Evolutionary conservation across 306 rosid species (phyloP).

Genomic region (Delonix regia): DNA sequence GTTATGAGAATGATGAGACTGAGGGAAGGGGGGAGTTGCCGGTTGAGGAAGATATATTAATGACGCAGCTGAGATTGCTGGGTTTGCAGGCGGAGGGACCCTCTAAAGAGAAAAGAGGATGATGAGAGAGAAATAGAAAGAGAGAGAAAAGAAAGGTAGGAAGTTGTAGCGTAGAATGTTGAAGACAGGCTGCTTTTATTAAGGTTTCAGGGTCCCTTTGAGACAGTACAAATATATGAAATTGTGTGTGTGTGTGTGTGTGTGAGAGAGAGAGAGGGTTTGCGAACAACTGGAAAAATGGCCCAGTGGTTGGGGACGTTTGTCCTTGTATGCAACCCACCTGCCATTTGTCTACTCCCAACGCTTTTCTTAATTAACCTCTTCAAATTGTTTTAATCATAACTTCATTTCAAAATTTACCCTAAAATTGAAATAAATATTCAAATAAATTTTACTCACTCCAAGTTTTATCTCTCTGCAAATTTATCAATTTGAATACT

Average conservation of each 20-base stretch:
- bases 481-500: too few relatives aligned
- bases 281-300: slow-evolving; percentile 53
- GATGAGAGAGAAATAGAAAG: too few relatives aligned
- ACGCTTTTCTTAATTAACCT: too few relatives aligned
- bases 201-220: slow-evolving; percentile 65
- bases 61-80: slow-evolving; percentile 40
- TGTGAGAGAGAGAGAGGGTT: too few relatives aligned
- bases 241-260: too few relatives aligned
- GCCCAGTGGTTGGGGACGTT: slow-evolving; percentile 61
- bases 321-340: slow-evolving; percentile 45
- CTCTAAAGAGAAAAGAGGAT: slow-evolving; percentile 26
- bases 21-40: slow-evolving; percentile 15
- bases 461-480: too few relatives aligned
- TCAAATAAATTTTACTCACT: too few relatives aligned
- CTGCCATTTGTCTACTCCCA: too few relatives aligned
- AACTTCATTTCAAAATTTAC: too few relatives aligned
- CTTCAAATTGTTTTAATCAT: too few relatives aligned
- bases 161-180: slow-evolving; percentile 50
- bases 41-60: slow-evolving; percentile 50
- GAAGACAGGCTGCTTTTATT: slow-evolving; percentile 75
- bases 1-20: not conserved
- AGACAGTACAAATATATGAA: slow-evolving; percentile 13
- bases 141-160: not conserved
- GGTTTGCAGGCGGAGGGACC: slow-evolving; percentile 45
- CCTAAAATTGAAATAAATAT: too few relatives aligned